Evolutionary conservation across 2,329 filamentous ascomycete genomes (phyloP), one percentile per base, ranked within the genome.

Genomic region (Diaporthe citri): DNA sequence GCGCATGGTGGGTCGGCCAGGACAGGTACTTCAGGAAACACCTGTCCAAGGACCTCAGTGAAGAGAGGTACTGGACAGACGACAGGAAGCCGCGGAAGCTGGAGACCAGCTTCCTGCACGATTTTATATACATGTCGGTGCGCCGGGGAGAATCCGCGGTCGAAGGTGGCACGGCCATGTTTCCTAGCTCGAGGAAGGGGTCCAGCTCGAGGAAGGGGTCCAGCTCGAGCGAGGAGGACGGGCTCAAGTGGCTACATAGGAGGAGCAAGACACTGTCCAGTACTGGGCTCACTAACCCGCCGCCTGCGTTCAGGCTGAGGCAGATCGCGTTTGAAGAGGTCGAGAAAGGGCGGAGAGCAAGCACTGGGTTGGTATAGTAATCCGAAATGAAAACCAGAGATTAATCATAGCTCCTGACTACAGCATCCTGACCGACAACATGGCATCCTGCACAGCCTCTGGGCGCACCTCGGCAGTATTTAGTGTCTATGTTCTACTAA

Each of bases 1-100:
- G 86, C 6, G 85, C 83, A 1, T 87, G 86, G 86, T 87, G 86
- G 86, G 86, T 87, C 1, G 83, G 81, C 13, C 86, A 87, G 77
- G 86, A 87, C 77, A 82, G 86, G 2, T 86, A 84, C 79, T 87
- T 87, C 78, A 81, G 86, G 0, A 82, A 84, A 4, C 86, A 87
- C 75, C 80, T 87, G 12, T 86, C 84, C 75, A 82, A 82, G 74
- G 86, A 87, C 73, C 83, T 87, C n/a, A 86, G 85, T 76, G 85
- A 87, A 79, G 85, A 87, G 81, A 81, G 85, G 13, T 87, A 85
- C 82, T 87, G 86, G 86, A 87, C 86, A 1, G 81, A 83, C 12
- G 85, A 87, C 70, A 84, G 85, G 13, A 83, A 81, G 74, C 85
- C 85, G 57, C 81, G 86, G 13, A 79, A 82, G 41, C 80, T 87